phyloP scores from a whole-genome alignment of 1,284 basidiomycete genomes.

The Puccinia hordei region DNA sequence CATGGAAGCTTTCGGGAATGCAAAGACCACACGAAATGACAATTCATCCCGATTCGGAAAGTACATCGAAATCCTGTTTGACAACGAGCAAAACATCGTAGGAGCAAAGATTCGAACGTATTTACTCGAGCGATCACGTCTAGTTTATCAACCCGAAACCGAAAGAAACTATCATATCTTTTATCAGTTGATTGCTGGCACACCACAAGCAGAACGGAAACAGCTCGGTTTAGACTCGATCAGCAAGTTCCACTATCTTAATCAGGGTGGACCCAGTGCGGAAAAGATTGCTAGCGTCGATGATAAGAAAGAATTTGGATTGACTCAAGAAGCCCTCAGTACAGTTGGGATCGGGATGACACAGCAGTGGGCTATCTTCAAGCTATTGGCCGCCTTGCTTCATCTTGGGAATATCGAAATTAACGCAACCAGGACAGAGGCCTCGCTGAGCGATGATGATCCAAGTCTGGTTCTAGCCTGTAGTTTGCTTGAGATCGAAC shows the following conservation, averaged over 20 bases:
- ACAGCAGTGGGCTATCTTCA: constrained; percentile 97
- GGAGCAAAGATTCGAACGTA: constrained; percentile 97
- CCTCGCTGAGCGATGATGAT: constrained; percentile 81
- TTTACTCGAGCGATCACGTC: constrained; percentile 90
- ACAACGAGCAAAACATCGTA: constrained; percentile 90
- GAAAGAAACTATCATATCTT: constrained; percentile 99
- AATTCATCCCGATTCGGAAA: constrained; percentile 99
- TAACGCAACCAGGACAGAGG: constrained; percentile 77
- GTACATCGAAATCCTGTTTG: constrained; percentile 99
- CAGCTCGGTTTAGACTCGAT: constrained; percentile 85
- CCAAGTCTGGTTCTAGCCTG: constrained; percentile 78
- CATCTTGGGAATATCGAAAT: constrained; percentile 97
- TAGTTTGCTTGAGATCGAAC: constrained; percentile 83
- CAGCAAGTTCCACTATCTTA: constrained; percentile 83
- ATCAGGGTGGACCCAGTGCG: constrained; percentile 87
- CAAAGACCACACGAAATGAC: constrained; percentile 98
- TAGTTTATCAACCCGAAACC: constrained; percentile 93
- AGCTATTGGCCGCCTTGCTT: constrained; percentile 84
- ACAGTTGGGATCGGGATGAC: constrained; percentile 96
- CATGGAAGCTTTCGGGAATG: constrained; percentile 98
- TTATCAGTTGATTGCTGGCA: constrained; percentile 97
- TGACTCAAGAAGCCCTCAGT: constrained; percentile 89
- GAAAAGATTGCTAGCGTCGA: constrained; percentile 83
- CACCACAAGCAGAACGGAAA: constrained; percentile 90
- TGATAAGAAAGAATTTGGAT: constrained; percentile 89